Evolutionary conservation across 495 filamentous ascomycete genomes (phyloP).

Genomic region (Hypoxylon trugodes): DNA sequence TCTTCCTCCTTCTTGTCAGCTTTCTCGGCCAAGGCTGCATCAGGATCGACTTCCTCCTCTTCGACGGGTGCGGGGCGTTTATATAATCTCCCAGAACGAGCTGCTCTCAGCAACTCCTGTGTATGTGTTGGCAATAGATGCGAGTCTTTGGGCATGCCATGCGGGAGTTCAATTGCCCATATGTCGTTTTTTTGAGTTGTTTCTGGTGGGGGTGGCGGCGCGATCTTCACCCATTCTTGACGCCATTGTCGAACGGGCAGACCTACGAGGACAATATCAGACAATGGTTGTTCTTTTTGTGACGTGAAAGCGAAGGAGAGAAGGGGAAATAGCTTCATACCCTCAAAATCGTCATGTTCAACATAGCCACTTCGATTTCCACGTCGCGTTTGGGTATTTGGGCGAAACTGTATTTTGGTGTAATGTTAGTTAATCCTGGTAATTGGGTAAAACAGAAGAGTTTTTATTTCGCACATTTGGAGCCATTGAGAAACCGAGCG

Average conservation of each 20-base stretch:
- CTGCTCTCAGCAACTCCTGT: conserved; percentile 84
- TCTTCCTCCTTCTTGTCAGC: conserved; percentile 58
- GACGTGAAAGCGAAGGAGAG: not conserved
- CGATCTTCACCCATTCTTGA: conserved; percentile 73
- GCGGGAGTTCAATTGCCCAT: conserved; percentile 67
- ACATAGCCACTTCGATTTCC: conserved; percentile 75
- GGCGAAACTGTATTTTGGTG: conserved; percentile 34
- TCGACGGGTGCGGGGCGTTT: conserved; percentile 62
- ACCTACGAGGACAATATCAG: conserved; percentile 46
- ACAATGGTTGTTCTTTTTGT: not conserved
- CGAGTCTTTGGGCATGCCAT: conserved; percentile 85
- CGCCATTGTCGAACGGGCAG: conserved; percentile 94
- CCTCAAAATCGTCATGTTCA: conserved; percentile 96
- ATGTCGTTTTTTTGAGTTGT: conserved; percentile 58
- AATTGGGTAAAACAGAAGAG: not conserved
- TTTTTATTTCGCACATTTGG: conserved; percentile 27
- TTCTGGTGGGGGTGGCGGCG: conserved; percentile 67
- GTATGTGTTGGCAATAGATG: conserved; percentile 80
- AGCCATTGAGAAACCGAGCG: conserved; percentile 27
- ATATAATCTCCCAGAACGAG: conserved; percentile 76
- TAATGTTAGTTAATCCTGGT: conserved; percentile 4
- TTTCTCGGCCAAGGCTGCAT: conserved; percentile 54
- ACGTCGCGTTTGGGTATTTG: conserved; percentile 68
- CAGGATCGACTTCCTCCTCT: conserved; percentile 60
- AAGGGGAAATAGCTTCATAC: conserved; percentile 22